These are phyloP conservation scores for Cyberlindnera nakhonratchasimensis DNA, from an alignment of 805 yeast genomes.

Conservation along the genomic window DNA sequence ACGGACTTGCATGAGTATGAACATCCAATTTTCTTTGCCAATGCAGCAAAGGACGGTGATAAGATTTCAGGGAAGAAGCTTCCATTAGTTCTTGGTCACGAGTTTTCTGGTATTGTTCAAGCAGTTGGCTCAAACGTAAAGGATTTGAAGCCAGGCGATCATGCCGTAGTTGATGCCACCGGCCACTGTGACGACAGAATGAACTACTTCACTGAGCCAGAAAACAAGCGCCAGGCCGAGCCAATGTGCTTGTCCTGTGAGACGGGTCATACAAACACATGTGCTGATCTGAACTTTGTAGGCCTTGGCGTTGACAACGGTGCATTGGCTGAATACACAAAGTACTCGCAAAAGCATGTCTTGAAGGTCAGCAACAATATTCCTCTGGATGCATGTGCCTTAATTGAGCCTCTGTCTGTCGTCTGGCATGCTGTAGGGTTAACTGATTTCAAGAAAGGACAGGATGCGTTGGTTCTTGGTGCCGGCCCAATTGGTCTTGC, in stretches of 20 bases:
- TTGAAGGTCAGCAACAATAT: conserved; percentile 37
- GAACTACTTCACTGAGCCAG: conserved; percentile 26
- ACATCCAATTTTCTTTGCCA: conserved; percentile 62
- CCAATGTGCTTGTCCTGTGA: conserved; percentile 42
- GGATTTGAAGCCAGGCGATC: conserved; percentile 50
- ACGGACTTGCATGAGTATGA: conserved; percentile 57
- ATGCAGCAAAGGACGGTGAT: conserved; percentile 33
- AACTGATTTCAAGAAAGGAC: conserved; percentile 42
- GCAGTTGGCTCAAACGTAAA: conserved; percentile 47
- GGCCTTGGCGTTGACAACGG: conserved; percentile 53
- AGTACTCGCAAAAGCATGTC: conserved; percentile 37
- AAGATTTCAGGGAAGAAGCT: conserved; percentile 35
- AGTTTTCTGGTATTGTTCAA: conserved; percentile 57
- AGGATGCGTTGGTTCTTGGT: conserved; percentile 51
- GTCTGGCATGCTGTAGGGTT: conserved; percentile 56
- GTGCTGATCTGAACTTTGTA: conserved; percentile 39
- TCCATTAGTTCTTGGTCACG: conserved; percentile 59
- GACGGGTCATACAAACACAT: conserved; percentile 43
- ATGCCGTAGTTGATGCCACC: conserved; percentile 51
- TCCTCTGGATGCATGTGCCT: conserved; percentile 52
- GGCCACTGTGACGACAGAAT: conserved; percentile 40
- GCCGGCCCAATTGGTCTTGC: conserved; percentile 65
- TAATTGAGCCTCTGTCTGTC: conserved; percentile 56
- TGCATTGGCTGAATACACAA: conserved; percentile 42
- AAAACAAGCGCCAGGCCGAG: conserved; percentile 18